phyloP scores from a whole-genome alignment of 1,139 yeast species.

The Candida buenavistaensis region DNA sequence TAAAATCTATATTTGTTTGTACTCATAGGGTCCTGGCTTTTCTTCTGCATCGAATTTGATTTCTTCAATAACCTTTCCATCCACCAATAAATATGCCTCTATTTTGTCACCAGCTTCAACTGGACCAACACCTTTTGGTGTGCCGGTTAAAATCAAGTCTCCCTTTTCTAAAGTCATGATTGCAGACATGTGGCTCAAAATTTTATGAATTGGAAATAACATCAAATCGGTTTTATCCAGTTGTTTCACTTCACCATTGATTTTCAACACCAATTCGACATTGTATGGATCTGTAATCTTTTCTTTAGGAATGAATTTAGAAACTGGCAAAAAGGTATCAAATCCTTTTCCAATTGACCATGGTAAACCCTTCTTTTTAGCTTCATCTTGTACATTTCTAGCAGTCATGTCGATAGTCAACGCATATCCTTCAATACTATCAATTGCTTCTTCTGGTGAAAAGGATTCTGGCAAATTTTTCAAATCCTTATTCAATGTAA shows the following conservation, averaged over 20 bases:
- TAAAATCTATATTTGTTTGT: conserved; percentile 47
- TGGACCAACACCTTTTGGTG: conserved; percentile 97
- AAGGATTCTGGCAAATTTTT: conserved; percentile 62
- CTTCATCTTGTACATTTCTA: conserved; percentile 92
- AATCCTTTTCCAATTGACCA: conserved; percentile 98
- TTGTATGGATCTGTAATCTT: conserved; percentile 73
- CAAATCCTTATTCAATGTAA: conserved; percentile 65
- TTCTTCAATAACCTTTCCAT: conserved; percentile 55
- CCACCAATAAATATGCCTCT: conserved; percentile 58
- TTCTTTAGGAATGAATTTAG: conserved; percentile 64
- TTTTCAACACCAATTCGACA: conserved; percentile 61
- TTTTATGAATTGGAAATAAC: conserved; percentile 84
- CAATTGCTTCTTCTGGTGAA: conserved; percentile 66
- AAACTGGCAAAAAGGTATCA: conserved; percentile 89
- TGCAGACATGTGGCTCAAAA: conserved; percentile 76
- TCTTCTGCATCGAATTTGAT: conserved; percentile 55
- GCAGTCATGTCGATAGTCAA: conserved; percentile 93
- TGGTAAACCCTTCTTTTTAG: conserved; percentile 91
- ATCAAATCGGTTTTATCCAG: conserved; percentile 78
- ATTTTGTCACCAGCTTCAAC: conserved; percentile 76
- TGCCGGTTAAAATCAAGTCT: conserved; percentile 89
- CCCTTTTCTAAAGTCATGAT: conserved; percentile 91
- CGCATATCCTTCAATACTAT: conserved; percentile 81
- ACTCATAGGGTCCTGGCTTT: conserved; percentile 81
- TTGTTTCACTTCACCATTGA: conserved; percentile 74